Evolutionary conservation across 805 yeast species (phyloP).

Genomic region (Saccharomycopsis capsularis): DNA sequence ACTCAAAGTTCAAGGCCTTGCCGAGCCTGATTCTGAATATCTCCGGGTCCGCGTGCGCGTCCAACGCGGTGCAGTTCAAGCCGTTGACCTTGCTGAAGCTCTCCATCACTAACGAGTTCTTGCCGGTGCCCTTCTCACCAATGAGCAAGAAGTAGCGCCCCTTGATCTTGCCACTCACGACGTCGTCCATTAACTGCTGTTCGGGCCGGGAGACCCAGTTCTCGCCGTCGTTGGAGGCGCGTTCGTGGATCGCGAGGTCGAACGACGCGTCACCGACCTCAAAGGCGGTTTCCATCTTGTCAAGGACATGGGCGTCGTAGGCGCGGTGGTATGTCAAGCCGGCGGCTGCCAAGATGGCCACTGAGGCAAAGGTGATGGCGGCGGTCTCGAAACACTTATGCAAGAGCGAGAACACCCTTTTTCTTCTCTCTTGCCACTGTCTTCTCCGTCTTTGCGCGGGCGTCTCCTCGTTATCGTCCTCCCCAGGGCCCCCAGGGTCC

Average conservation of each 20-base stretch:
- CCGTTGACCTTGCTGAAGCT: slow-evolving; percentile 61
- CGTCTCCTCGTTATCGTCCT: slow-evolving; percentile 6
- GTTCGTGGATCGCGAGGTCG: slow-evolving; percentile 47
- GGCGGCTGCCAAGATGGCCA: slow-evolving; percentile 61
- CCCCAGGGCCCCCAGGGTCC: too few species aligned
- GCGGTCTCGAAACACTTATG: slow-evolving; percentile 56
- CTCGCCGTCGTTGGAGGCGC: slow-evolving; percentile 32
- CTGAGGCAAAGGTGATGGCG: slow-evolving; percentile 62
- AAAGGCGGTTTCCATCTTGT: slow-evolving; percentile 61
- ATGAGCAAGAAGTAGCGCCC: slow-evolving; percentile 69
- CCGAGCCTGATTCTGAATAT: slow-evolving; percentile 72
- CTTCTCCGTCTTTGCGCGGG: not conserved
- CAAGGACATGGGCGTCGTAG: slow-evolving; percentile 51
- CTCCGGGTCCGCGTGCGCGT: slow-evolving; percentile 83
- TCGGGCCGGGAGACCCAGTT: slow-evolving; percentile 68
- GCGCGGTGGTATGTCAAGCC: slow-evolving; percentile 64
- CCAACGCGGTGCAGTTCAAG: slow-evolving; percentile 58
- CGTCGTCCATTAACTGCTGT: slow-evolving; percentile 55
- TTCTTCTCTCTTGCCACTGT: not conserved
- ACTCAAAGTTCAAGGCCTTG: slow-evolving; percentile 64
- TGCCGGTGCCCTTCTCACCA: slow-evolving; percentile 87
- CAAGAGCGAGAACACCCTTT: slow-evolving; percentile 1
- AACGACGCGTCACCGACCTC: slow-evolving; percentile 60
- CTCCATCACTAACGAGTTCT: slow-evolving; percentile 67
- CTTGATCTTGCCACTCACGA: slow-evolving; percentile 51